Conservation (phyloP, 2,329 filamentous ascomycete species). For the Endocalyx cinctus region DNA sequence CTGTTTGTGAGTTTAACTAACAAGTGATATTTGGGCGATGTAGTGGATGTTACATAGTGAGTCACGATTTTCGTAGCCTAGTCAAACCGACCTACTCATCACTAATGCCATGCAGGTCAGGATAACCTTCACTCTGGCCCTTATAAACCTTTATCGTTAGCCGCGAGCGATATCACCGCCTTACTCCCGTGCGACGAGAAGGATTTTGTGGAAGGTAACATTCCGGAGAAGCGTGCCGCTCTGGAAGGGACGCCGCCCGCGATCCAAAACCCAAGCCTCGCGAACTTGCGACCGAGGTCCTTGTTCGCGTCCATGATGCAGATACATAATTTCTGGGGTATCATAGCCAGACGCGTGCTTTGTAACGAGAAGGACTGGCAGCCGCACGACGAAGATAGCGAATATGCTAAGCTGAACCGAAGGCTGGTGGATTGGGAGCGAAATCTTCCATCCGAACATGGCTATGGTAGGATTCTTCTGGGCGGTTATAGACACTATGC, state of each 20-base stretch:
- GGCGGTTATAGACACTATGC: constrained; percentile 42
- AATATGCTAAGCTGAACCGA: constrained; percentile 40
- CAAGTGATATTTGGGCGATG: constrained; percentile 1
- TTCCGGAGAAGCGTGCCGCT: constrained; percentile 47
- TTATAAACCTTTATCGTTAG: constrained; percentile 45
- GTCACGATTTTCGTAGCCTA: constrained; percentile 11
- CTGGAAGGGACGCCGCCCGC: constrained; percentile 50
- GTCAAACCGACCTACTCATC: not conserved
- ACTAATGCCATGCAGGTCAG: constrained; percentile 32
- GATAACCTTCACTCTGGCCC: constrained; percentile 53
- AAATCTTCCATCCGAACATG: constrained; percentile 41
- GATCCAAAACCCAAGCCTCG: constrained; percentile 38
- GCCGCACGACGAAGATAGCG: constrained; percentile 44
- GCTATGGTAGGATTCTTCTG: constrained; percentile 39
- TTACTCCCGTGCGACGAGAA: constrained; percentile 49
- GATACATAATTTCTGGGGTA: constrained; percentile 50
- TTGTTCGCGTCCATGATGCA: constrained; percentile 54
- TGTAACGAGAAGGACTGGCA: constrained; percentile 37
- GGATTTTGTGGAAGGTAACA: constrained; percentile 43
- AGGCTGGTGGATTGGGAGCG: constrained; percentile 45
- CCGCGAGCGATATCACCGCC: constrained; percentile 49
- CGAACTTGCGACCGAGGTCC: constrained; percentile 40
- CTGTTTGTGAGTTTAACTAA: not conserved
- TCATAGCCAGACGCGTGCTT: constrained; percentile 44
- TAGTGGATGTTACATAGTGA: constrained; percentile 55